Evolutionary conservation across 768 basidiomycete species (phyloP).

Genomic region (Tricholoma flavovirens): DNA sequence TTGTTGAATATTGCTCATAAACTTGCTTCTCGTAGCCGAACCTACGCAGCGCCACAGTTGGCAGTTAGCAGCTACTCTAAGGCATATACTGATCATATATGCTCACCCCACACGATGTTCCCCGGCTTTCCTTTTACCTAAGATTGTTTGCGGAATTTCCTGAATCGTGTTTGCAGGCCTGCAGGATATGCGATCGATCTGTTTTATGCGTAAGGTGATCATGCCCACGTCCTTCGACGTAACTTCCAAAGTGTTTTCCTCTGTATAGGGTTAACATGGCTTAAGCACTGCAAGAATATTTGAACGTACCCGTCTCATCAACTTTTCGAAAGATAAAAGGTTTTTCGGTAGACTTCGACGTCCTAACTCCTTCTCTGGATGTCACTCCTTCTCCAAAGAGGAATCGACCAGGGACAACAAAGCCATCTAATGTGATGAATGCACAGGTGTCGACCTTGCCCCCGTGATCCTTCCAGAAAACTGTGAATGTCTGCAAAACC

Average conservation of each 20-base stretch:
- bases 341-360: slow-evolving; percentile 43
- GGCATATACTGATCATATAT: neutral
- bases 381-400: slow-evolving; percentile 51
- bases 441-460: slow-evolving; percentile 47
- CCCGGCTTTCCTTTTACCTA: slow-evolving; percentile 34
- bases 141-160: slow-evolving; percentile 26
- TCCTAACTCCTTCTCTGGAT: slow-evolving; percentile 47
- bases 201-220: slow-evolving; percentile 46
- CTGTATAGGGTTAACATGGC: neutral
- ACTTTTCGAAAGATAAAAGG: slow-evolving; percentile 56
- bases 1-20: slow-evolving; percentile 37
- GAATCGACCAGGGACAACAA: slow-evolving; percentile 57
- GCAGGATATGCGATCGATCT: slow-evolving; percentile 21
- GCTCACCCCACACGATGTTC: slow-evolving; percentile 45
- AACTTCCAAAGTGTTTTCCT: slow-evolving; percentile 12
- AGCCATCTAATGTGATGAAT: slow-evolving; percentile 62
- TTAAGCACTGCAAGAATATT: neutral
- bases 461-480: slow-evolving; percentile 63
- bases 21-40: slow-evolving; percentile 40
- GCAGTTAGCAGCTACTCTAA: neutral
- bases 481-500: slow-evolving; percentile 44
- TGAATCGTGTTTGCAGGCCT: slow-evolving; percentile 38
- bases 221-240: slow-evolving; percentile 42
- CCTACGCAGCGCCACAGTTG: slow-evolving; percentile 23
- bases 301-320: slow-evolving; percentile 29